Evolutionary conservation across 805 yeast species (phyloP), one percentile per base, ranked within the genome.

Genomic region (Monosporozyma servazzii): DNA sequence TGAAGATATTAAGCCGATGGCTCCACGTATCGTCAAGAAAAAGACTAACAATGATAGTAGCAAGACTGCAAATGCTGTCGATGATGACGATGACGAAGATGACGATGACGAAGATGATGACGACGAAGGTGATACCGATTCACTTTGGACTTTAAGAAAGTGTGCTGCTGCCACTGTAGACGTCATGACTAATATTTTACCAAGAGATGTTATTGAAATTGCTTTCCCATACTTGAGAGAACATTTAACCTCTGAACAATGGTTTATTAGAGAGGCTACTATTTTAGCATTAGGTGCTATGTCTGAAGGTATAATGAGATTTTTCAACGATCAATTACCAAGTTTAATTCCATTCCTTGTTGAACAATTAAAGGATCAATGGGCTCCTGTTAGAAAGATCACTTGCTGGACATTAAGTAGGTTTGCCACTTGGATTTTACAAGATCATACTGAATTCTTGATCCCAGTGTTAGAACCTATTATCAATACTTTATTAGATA

Each of bases 391-490:
- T 4, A 77, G 98, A 57, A 95, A 88, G 67, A 93, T 93, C 49
- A 73, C 96, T 0, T 91, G 98, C 71, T 93, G 99, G 99, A 87
- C 98, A 0, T 71, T 93, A 45, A 84, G 96, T 44, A 76, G 98
- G 51, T 93, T 84, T 65, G 78, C 93, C 0, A 61, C 77, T 2
- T 89, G 96, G 96, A 84, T 91, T 21, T 78, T 87, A 48, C 74
- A 75, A 5, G 88, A 86, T 62, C 85, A 79, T 63, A 76, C 88
- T 8, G 76, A 72, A 55, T 85, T 84, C 60, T 84, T 86, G 63
- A 72, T 77, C 52, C 93, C 93, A 5, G 88, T 93, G 0, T 75
- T 93, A 53, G 82, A 85, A 59, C 79, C 93, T 2, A 76, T 93
- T 47, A 76, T 93, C 64, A 71, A 66, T 48, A 85, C 93, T 68